Evolutionary conservation across 352 stramenopile genomes (phyloP).

Genomic region (Hyaloperonospora brassicae): DNA sequence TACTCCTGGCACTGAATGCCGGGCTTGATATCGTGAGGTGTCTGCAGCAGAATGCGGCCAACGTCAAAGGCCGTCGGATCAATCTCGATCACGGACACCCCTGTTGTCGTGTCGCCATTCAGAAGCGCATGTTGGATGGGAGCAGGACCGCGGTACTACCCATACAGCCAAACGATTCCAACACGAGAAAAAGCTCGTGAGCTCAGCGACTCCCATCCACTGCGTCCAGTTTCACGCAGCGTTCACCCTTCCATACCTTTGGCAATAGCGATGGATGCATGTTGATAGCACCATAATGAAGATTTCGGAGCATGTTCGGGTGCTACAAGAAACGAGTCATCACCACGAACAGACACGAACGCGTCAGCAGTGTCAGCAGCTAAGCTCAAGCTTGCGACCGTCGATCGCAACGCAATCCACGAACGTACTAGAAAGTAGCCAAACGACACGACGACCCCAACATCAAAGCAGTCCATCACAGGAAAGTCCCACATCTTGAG

Average conservation of each 20-base stretch:
- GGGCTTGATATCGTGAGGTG: conserved; percentile 34
- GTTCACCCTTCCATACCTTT: conserved; percentile 29
- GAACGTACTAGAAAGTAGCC: conserved; percentile 67
- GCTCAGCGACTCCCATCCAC: neutral
- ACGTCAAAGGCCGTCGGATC: conserved; percentile 78
- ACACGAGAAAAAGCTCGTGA: too few relatives aligned
- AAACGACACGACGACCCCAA: conserved; percentile 86
- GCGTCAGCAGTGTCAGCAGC: too few relatives aligned
- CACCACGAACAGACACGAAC: neutral
- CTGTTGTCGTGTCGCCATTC: conserved; percentile 64
- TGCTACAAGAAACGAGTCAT: conserved; percentile 36
- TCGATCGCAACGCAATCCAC: neutral
- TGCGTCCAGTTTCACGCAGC: neutral
- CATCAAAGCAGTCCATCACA: conserved; percentile 43
- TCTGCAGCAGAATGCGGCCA: conserved; percentile 63
- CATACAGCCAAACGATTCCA: conserved; percentile 10
- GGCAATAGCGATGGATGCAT: conserved; percentile 84
- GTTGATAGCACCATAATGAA: conserved; percentile 75
- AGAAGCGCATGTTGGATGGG: conserved; percentile 83
- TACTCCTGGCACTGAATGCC: conserved; percentile 49
- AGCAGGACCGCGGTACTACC: conserved; percentile 64
- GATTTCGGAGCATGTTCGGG: conserved; percentile 56
- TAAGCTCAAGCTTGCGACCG: neutral
- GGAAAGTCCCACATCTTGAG: conserved; percentile 70
- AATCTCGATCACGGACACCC: conserved; percentile 84